A percentile compares a stretch with the other conserved stretches of the same genome.
Conservation (phyloP, 495 filamentous ascomycete genomes). For the Ascodesmis nigricans region DNA sequence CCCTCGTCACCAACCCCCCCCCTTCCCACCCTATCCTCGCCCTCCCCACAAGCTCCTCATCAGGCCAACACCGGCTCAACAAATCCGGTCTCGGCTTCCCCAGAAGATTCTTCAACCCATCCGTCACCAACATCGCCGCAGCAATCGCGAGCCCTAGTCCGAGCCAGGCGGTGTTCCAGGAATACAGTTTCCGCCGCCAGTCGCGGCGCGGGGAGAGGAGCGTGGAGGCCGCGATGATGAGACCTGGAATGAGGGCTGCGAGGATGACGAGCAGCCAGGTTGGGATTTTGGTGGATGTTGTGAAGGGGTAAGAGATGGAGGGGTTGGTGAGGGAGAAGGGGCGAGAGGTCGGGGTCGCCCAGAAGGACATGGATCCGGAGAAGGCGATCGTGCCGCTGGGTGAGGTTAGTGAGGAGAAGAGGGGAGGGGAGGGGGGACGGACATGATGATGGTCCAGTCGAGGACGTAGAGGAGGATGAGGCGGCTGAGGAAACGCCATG, state of each 20-base stretch:
- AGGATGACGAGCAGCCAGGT: conserved; percentile 29
- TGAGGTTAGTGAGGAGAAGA: too few relatives aligned
- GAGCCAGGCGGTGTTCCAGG: conserved; percentile 42
- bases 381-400: conserved; percentile 15
- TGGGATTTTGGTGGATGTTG: conserved; percentile 33
- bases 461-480: too few relatives aligned
- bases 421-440: too few relatives aligned
- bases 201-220: conserved; percentile 24
- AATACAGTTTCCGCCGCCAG: conserved; percentile 35
- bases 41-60: too few relatives aligned
- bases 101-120: conserved; percentile 40
- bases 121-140: conserved; percentile 33
- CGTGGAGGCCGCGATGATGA: conserved; percentile 29
- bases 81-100: conserved; percentile 46
- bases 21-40: too few relatives aligned
- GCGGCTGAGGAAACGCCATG: too few relatives aligned
- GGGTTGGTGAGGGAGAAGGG: conserved; percentile 29
- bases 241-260: conserved; percentile 31
- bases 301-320: conserved; percentile 36
- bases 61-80: conserved; percentile 38
- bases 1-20: too few relatives aligned
- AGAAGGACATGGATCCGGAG: conserved; percentile 23
- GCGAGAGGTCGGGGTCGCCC: conserved; percentile 29
- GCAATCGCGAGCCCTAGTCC: conserved; percentile 37
- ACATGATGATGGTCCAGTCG: too few relatives aligned